Base-by-base conservation (phyloP, 2,329 filamentous ascomycete species). In the Nemania diffusa region DNA sequence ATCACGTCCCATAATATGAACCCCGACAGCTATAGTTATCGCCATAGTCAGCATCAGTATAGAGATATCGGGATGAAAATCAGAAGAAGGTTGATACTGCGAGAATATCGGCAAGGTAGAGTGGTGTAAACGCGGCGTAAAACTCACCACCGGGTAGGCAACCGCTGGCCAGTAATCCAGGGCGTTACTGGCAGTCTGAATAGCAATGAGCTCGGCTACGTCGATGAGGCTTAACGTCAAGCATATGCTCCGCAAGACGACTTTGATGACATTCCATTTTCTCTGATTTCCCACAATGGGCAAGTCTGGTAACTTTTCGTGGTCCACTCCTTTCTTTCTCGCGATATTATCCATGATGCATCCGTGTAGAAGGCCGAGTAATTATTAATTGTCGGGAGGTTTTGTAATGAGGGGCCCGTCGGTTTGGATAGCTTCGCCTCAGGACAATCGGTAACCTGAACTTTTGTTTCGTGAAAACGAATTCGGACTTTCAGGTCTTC, bases 261-360 rank as follows among this genome's bases (percentile, higher is more conserved):
- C 61, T 63, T 74, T 75, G 61, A 67, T 57, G 48, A 72, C 57
- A 44, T 74, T 68, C 73, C 74, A 76, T 65, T 59, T 69, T 40
- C 24, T 56, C 63, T 73, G 69, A 37, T 64, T 67, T 17, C 66
- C 63, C 32, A 71, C n/a, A 6, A 68, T 55, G 0, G 71, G 70
- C 27, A 73, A 29, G 2, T 64, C 66, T 24, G 71, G 72, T 44
- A 69, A 46, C 15, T 57, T 37, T 8, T 64, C 44, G 13, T 51
- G 59, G 9, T 13, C n/a, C 15, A 5, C 6, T 61, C 52, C 48
- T 7, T 26, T 29, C 40, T 46, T 65, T 34, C 34, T 67, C 48
- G 8, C 46, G 27, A 17, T 34, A 40, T 53, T 3, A n/a, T 26
- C 53, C 67, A 67, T 63, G 26, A 62, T 61, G 48, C 55, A 69